Percentiles rank a stretch among this genome's conserved stretches.
These are phyloP conservation scores for Orbilia quercus DNA, from an alignment of 2,329 filamentous ascomycete genomes.

Conservation along the genomic window DNA sequence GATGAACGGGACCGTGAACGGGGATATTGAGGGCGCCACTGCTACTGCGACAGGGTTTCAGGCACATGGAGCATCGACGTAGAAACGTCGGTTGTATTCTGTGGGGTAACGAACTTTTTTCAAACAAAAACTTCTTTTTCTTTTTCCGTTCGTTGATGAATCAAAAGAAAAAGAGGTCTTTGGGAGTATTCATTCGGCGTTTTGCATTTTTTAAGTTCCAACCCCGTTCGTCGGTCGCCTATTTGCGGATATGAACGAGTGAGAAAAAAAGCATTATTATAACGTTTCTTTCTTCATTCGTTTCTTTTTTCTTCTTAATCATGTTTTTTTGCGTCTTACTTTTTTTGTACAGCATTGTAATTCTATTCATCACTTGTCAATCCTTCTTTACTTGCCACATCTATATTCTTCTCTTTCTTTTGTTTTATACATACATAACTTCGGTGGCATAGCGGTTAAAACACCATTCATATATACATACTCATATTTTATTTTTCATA, in stretches of 20 bases:
- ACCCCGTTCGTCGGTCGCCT: no score
- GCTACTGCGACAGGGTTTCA: slow-evolving; percentile 39
- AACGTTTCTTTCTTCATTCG: slow-evolving; percentile 9
- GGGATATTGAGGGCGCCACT: background rate
- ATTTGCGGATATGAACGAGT: background rate
- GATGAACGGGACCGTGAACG: background rate
- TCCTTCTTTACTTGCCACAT: background rate
- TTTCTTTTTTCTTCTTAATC: slow-evolving; percentile 14
- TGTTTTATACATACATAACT: background rate
- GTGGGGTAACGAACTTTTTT: slow-evolving; percentile 27
- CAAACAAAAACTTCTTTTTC: background rate
- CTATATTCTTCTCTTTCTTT: background rate
- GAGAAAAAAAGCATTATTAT: slow-evolving; percentile 7
- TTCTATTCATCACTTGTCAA: slow-evolving; percentile 10
- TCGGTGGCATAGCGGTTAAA: slow-evolving; percentile 5
- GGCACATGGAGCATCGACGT: slow-evolving; percentile 26
- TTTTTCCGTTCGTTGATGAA: no score
- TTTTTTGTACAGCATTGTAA: slow-evolving; percentile 39
- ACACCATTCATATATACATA: no score
- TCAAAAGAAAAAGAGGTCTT: no score
- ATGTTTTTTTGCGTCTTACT: background rate
- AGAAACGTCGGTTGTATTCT: slow-evolving; percentile 38
- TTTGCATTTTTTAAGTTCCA: slow-evolving; percentile 9
- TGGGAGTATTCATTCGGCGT: background rate
- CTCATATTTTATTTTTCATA: no score